Percentiles rank a stretch among this genome's conserved stretches.
Evolutionary conservation across 257 asterid species (phyloP).

Genomic region (Cynanchum wilfordii): DNA sequence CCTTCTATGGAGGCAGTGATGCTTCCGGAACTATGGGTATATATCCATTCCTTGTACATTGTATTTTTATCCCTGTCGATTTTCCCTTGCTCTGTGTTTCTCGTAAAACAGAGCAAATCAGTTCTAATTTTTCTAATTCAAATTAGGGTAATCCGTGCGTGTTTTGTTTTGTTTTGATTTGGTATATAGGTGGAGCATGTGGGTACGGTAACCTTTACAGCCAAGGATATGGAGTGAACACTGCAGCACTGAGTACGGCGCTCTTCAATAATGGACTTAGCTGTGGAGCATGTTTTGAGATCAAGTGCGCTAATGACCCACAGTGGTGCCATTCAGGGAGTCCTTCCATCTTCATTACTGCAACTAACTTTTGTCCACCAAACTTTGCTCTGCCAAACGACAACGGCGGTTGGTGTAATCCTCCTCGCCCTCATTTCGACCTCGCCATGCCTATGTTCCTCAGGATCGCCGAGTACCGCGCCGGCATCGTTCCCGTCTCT

Average conservation of each 20-base stretch:
- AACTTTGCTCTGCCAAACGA: conserved; percentile 67
- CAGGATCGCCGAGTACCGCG: conserved; percentile 75
- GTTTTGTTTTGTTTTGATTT: neutral
- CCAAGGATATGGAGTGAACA: conserved; percentile 88
- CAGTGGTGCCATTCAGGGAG: conserved; percentile 73
- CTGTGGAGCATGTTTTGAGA: conserved; percentile 83
- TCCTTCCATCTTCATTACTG: conserved; percentile 70
- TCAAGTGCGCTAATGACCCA: conserved; percentile 53
- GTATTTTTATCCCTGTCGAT: neutral
- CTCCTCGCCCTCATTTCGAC: conserved; percentile 81
- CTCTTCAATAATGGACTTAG: conserved; percentile 64
- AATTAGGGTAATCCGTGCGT: too few species aligned
- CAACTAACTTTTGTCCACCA: conserved; percentile 88
- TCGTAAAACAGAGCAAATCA: neutral
- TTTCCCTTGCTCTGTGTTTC: neutral
- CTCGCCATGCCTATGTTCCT: conserved; percentile 98
- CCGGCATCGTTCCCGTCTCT: conserved; percentile 82
- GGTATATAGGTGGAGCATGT: conserved; percentile 75
- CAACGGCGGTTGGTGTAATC: conserved; percentile 96
- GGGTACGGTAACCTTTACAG: conserved; percentile 84
- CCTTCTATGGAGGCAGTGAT: conserved; percentile 84
- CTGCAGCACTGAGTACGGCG: conserved; percentile 88
- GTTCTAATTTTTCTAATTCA: too few species aligned
- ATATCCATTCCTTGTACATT: neutral
- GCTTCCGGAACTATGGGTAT: conserved; percentile 95